These are phyloP conservation scores for Pyrrhoderma noxium DNA, from an alignment of 1,284 basidiomycete genomes.

Conservation along the genomic window DNA sequence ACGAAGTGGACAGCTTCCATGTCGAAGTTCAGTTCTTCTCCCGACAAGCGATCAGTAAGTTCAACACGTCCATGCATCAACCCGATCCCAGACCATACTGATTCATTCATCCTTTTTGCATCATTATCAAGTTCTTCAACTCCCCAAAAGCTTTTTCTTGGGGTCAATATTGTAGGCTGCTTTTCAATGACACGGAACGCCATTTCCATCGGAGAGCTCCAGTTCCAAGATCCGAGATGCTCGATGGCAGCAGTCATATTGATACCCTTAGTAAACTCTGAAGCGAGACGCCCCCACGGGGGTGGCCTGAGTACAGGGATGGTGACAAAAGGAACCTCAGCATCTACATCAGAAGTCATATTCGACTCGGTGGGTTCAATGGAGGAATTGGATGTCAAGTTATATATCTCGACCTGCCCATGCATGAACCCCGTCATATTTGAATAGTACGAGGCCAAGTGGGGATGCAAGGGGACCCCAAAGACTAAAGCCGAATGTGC, in stretches of 20 bases:
- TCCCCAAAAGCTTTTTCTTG: background rate
- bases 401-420: conserved; percentile 52
- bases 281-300: conserved; percentile 45
- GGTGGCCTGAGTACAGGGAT: conserved; percentile 30
- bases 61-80: conserved; percentile 68
- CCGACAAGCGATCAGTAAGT: conserved; percentile 41
- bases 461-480: conserved; percentile 39
- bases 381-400: conserved; percentile 38
- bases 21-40: conserved; percentile 56
- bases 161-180: conserved; percentile 26
- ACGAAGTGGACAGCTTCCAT: conserved; percentile 77
- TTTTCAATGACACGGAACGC: conserved; percentile 62
- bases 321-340: background rate
- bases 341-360: background rate
- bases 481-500: conserved; percentile 43
- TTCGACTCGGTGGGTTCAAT: background rate
- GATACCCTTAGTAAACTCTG: conserved; percentile 38
- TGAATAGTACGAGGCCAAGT: conserved; percentile 52
- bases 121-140: conserved; percentile 8
- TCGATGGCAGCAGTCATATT: conserved; percentile 46
- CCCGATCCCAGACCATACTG: conserved; percentile 39
- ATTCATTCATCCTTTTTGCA: conserved; percentile 23
- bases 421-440: conserved; percentile 74
- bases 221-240: conserved; percentile 56
- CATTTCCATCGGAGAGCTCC: conserved; percentile 54